These are phyloP conservation scores for Clonostachys rhizophaga DNA, from an alignment of 2,329 filamentous ascomycete genomes.

Conservation along the genomic window DNA sequence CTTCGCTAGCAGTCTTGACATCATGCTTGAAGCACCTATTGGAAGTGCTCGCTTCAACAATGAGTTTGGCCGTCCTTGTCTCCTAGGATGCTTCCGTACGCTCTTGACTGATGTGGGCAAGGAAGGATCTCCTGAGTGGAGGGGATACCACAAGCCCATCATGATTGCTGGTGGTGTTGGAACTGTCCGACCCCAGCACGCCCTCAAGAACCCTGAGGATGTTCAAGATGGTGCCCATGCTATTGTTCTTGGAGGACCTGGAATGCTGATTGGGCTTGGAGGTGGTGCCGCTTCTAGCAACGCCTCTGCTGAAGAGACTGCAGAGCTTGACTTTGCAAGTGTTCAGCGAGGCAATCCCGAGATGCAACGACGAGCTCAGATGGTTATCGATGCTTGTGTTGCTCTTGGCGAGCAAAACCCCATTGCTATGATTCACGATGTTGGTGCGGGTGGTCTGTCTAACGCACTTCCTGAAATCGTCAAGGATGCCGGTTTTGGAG, in stretches of 20 bases:
- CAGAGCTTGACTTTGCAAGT: conserved; percentile 93
- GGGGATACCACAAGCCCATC: conserved; percentile 97
- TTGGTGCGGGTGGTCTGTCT: conserved; percentile 79
- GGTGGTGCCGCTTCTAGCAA: conserved; percentile 93
- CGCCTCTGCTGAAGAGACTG: conserved; percentile 80
- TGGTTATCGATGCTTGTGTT: conserved; percentile 94
- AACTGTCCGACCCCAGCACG: conserved; percentile 85
- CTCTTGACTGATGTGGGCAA: conserved; percentile 60
- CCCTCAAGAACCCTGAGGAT: conserved; percentile 74
- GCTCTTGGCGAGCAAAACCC: conserved; percentile 81
- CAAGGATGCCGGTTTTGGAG: conserved; percentile 86
- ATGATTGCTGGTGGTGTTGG: conserved; percentile 97
- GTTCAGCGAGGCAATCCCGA: conserved; percentile 97
- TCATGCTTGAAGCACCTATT: conserved; percentile 96
- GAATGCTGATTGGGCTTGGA: conserved; percentile 95
- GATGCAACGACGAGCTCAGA: conserved; percentile 91
- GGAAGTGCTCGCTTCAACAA: conserved; percentile 97
- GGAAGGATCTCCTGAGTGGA: conserved; percentile 55
- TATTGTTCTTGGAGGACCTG: conserved; percentile 89
- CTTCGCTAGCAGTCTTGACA: conserved; percentile 90
- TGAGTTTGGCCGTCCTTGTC: conserved; percentile 88
- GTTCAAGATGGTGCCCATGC: conserved; percentile 87
- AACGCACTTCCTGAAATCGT: conserved; percentile 83
- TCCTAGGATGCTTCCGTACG: conserved; percentile 88
- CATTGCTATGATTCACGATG: conserved; percentile 96